Evolutionary conservation across 441 rosid species (phyloP).

Genomic region (Populus hybrid): DNA sequence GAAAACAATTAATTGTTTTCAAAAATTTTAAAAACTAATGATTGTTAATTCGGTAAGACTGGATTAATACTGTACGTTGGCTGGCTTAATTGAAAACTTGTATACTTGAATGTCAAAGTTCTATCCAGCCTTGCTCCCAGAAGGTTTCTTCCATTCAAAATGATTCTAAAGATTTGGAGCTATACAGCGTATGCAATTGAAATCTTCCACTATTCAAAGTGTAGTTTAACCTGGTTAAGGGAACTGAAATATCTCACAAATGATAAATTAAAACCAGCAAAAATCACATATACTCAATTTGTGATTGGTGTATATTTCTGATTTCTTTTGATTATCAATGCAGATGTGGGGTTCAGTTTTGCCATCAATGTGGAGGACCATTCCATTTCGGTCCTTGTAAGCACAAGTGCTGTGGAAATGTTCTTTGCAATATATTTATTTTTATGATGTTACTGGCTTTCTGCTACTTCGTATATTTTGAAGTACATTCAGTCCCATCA

Average conservation of each 20-base stretch:
- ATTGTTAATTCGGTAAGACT: not conserved
- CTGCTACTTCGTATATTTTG: not conserved
- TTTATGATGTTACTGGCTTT: not conserved
- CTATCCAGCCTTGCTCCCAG: not conserved
- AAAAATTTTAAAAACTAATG: not conserved
- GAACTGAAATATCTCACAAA: not conserved
- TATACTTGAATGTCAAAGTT: not conserved
- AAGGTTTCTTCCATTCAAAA: not conserved
- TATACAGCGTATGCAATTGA: not conserved
- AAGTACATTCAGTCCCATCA: not conserved
- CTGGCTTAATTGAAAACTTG: not conserved
- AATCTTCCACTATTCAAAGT: not conserved
- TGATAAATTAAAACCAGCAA: not conserved
- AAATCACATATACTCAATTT: not conserved
- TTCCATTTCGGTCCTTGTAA: slow-evolving; percentile 11
- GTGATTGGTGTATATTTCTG: not conserved
- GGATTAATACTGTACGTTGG: not conserved
- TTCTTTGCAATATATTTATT: not conserved
- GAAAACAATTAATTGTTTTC: not conserved
- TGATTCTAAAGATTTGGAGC: not conserved
- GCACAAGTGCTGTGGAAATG: slow-evolving; percentile 5
- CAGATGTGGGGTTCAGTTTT: slow-evolving; percentile 30
- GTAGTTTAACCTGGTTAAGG: not conserved
- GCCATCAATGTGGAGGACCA: slow-evolving; percentile 29
- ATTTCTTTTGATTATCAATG: not conserved